phyloP scores from a whole-genome alignment of 2,329 filamentous ascomycete species.

The Neocatenulostroma microsporum region DNA sequence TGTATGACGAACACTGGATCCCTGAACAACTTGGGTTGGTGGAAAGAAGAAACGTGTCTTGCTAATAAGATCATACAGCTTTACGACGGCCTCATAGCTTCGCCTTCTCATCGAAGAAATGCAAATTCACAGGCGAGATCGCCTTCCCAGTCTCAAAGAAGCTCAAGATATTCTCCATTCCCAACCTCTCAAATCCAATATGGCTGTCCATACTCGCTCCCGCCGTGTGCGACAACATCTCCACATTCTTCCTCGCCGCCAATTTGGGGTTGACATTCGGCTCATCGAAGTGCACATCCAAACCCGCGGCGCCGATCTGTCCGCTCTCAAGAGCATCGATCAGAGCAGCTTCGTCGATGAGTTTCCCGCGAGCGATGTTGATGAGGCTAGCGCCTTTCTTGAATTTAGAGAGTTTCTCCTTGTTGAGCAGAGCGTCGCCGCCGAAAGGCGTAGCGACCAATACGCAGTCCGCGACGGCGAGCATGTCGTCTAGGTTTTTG shows the following conservation, averaged over 20 bases:
- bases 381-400: conserved; percentile 53
- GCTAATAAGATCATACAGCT: too few relatives aligned
- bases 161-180: conserved; percentile 36
- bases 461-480: conserved; percentile 51
- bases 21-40: too few relatives aligned
- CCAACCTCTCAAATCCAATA: conserved; percentile 36
- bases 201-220: conserved; percentile 33
- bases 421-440: conserved; percentile 43
- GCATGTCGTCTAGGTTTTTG: conserved; percentile 44
- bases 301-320: conserved; percentile 45
- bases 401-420: conserved; percentile 43
- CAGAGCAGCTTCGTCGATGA: conserved; percentile 59
- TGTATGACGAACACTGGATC: too few relatives aligned
- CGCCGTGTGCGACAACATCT: conserved; percentile 33
- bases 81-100: too few relatives aligned
- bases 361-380: conserved; percentile 57
- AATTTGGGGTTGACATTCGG: conserved; percentile 45
- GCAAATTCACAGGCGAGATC: conserved; percentile 57
- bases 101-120: conserved; percentile 41
- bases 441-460: conserved; percentile 55
- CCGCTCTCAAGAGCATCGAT: conserved; percentile 51
- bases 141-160: conserved; percentile 47
- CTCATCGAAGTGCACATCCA: conserved; percentile 59
- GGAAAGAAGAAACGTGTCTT: too few relatives aligned
- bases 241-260: conserved; percentile 35